Conservation (phyloP, 2,329 filamentous ascomycete genomes). For the Arachnomyces sp. region DNA sequence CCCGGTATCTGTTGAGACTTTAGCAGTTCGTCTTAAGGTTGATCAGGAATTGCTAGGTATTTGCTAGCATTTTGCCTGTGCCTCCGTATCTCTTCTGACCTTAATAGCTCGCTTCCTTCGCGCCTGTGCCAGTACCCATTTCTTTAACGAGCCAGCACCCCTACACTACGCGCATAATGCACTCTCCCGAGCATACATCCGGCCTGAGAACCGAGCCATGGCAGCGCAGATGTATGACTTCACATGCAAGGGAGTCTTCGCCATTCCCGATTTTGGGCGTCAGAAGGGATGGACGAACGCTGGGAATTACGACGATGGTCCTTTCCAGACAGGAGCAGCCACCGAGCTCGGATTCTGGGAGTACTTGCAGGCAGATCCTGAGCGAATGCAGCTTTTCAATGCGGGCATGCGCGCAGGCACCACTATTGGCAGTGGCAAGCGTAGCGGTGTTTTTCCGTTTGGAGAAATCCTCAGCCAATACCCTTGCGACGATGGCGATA, state of each 20-base stretch:
- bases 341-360: constrained; percentile 21
- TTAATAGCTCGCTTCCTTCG: constrained; percentile 18
- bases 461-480: constrained; percentile 11
- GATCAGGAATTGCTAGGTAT: constrained; percentile 17
- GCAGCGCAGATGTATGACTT: constrained; percentile 17
- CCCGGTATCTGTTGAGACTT: constrained; percentile 9
- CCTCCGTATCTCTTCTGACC: too few species aligned
- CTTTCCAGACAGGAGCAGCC: constrained; percentile 20
- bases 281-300: constrained; percentile 15
- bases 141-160: constrained; percentile 14
- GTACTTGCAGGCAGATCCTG: constrained; percentile 16
- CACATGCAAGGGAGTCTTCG: constrained; percentile 5
- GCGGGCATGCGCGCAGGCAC: constrained; percentile 18
- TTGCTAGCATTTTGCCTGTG: neutral
- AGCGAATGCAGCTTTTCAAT: constrained; percentile 21
- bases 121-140: constrained; percentile 8
- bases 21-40: constrained; percentile 15
- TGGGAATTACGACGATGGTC: constrained; percentile 15
- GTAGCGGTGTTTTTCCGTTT: constrained; percentile 2
- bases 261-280: constrained; percentile 17
- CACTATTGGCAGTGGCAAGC: neutral
- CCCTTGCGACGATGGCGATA: constrained; percentile 18
- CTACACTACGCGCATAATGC: constrained; percentile 17
- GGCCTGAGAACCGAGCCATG: constrained; percentile 9
- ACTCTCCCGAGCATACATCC: constrained; percentile 15